A percentile compares a stretch with the other conserved stretches of the same genome.
Conservation (phyloP, 2,329 filamentous ascomycete species). For the Samsoniella hepiali region DNA sequence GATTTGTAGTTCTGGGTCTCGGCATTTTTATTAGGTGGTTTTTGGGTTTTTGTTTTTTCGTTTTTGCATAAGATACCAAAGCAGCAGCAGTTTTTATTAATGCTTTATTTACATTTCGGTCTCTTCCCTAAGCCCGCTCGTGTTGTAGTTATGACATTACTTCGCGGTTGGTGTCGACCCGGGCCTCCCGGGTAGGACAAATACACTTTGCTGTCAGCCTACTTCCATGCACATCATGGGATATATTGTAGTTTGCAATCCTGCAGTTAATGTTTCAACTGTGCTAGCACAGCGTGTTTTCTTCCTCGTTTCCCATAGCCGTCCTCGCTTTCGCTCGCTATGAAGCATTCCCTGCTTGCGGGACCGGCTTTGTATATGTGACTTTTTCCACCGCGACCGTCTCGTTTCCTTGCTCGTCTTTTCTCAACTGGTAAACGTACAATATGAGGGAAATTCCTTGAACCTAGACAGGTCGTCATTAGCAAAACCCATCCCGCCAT, state of each 20-base stretch:
- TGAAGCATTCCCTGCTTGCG: constrained; percentile 53
- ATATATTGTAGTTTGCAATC: constrained; percentile 6
- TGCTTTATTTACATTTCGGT: constrained; percentile 17
- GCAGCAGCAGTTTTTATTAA: constrained; percentile 23
- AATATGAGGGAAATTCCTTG: constrained; percentile 94
- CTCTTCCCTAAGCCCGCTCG: constrained; percentile 22
- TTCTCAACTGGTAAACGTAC: constrained; percentile 87
- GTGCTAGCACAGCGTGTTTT: background rate
- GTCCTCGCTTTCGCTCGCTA: constrained; percentile 23
- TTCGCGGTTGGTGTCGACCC: constrained; percentile 16
- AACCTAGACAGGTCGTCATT: constrained; percentile 54
- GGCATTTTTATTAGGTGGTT: constrained; percentile 16
- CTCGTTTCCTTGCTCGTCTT: constrained; percentile 71
- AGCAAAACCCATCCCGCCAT: constrained; percentile 14
- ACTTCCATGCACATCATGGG: constrained; percentile 1
- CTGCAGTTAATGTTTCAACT: background rate
- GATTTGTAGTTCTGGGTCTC: background rate
- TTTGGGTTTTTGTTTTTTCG: constrained; percentile 9
- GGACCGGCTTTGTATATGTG: constrained; percentile 75
- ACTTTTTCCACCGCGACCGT: constrained; percentile 84
- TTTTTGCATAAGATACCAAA: constrained; percentile 19
- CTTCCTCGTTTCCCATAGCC: background rate
- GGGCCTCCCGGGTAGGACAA: background rate
- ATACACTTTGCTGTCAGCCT: background rate
- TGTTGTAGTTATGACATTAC: background rate